phyloP scores from a whole-genome alignment of 2,329 filamentous ascomycete genomes.

The Phoma herbarum region DNA sequence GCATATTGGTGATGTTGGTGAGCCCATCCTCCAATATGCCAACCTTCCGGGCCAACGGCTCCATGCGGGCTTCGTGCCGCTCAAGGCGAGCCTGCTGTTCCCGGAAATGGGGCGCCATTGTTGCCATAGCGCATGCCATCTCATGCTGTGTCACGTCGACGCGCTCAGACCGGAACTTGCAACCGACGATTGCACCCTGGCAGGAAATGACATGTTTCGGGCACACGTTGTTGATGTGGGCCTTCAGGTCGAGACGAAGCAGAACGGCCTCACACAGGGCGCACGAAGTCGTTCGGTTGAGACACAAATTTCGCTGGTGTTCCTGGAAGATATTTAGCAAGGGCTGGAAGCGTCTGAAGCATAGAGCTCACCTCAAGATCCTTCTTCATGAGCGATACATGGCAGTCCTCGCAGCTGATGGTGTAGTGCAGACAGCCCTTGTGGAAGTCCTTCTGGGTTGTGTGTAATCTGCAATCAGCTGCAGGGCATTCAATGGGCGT shows the following conservation, averaged over 20 bases:
- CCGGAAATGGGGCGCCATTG: constrained; percentile 56
- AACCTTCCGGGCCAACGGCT: constrained; percentile 54
- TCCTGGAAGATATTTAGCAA: constrained; percentile 48
- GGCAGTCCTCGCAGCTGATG: constrained; percentile 63
- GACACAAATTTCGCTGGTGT: constrained; percentile 60
- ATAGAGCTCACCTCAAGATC: constrained; percentile 58
- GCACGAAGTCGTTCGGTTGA: constrained; percentile 58
- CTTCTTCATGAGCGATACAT: constrained; percentile 62
- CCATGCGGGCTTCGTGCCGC: constrained; percentile 55
- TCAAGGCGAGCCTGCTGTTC: constrained; percentile 55
- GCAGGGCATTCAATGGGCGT: constrained; percentile 62
- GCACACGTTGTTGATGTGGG: constrained; percentile 55
- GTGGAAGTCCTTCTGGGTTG: constrained; percentile 64
- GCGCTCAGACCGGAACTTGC: constrained; percentile 52
- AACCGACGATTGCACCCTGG: constrained; percentile 56
- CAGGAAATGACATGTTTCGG: constrained; percentile 55
- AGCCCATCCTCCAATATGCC: constrained; percentile 57
- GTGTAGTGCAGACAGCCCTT: constrained; percentile 64
- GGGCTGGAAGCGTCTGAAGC: constrained; percentile 21
- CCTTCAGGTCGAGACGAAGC: constrained; percentile 53
- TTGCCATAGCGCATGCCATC: constrained; percentile 56
- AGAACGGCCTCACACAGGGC: constrained; percentile 54
- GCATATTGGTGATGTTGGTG: constrained; percentile 53
- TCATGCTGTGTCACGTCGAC: constrained; percentile 53
- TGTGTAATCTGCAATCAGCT: constrained; percentile 59